Evolutionary conservation across 257 asterid species (phyloP), one percentile per base, ranked within the genome.

Genomic region (Datura wrightii): DNA sequence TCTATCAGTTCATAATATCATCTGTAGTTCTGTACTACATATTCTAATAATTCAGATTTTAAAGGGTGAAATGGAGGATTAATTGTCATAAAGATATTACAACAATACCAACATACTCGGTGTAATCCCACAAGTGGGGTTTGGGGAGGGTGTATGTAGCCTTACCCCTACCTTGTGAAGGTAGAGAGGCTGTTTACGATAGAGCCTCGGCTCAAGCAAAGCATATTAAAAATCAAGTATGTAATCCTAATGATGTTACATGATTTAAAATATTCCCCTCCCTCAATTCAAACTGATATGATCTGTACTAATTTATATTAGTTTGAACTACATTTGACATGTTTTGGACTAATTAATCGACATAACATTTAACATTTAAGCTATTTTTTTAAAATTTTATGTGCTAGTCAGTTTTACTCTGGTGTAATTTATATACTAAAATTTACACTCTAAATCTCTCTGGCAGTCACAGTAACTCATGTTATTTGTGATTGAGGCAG

Each of bases 31-130:
- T 71, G 56, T 24, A 44, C 37, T 44, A 71, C 56, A 44, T n/a
- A 44, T 19, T 44, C 39, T 11, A 71, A 44, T 24, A n/a, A 72
- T 46, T 19, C 16, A 19, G 24, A 24, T 10, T 71, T 42, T 72
- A 72, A 74, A 24, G 59, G 58, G 80, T 48, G 24, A 70, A 46
- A 6, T 74, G 59, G 80, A 19, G 42, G 24, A 74, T 48, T 74
- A 74, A 5, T 50, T 74, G 58, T 74, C 13, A n/a, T 48, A 74
- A 48, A 48, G 79, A 71, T 63, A 42, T 63, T 63, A 31, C 31
- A 24, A 24, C 31, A 24, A 24, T 24, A 24, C 31, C 31, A 24
- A 24, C 31, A 24, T 24, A 24, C 31, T 24, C 31, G 31, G 31
- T 24, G 31, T 24, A 24, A 24, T 24, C 31, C 31, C 31, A 24